Percentiles rank a stretch among this genome's conserved stretches.
Evolutionary conservation across 495 filamentous ascomycete species (phyloP).

Genomic region (Penicillium fimorum): DNA sequence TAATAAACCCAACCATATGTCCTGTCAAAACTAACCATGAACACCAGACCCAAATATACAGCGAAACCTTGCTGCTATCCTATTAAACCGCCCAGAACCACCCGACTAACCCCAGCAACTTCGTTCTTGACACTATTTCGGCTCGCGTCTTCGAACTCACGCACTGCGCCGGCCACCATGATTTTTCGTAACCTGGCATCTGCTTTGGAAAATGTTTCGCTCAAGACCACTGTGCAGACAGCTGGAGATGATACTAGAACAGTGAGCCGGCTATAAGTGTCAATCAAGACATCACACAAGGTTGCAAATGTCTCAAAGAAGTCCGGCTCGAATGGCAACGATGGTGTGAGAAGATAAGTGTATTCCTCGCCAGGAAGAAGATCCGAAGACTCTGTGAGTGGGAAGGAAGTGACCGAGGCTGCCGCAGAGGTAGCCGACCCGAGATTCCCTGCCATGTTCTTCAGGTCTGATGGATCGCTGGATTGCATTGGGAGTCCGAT

Average conservation of each 20-base stretch:
- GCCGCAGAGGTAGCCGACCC: conserved; percentile 40
- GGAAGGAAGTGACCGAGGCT: conserved; percentile 44
- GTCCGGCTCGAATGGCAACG: conserved; percentile 95
- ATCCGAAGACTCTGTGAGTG: conserved; percentile 52
- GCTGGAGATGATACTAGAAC: conserved; percentile 65
- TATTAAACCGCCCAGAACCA: conserved; percentile 86
- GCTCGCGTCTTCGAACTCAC: conserved; percentile 90
- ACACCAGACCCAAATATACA: conserved; percentile 1
- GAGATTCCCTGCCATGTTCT: conserved; percentile 41
- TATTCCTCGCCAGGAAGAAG: conserved; percentile 75
- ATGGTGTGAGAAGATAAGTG: conserved; percentile 80
- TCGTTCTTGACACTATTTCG: conserved; percentile 72
- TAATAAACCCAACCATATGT: conserved; percentile 11
- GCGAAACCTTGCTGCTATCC: conserved; percentile 40
- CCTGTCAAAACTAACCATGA: neutral
- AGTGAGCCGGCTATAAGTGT: conserved; percentile 80
- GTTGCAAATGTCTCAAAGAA: conserved; percentile 98
- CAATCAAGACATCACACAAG: conserved; percentile 91
- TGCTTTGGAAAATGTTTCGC: conserved; percentile 84
- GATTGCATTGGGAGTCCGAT: conserved; percentile 61
- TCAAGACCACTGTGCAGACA: conserved; percentile 60
- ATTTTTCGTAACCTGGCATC: conserved; percentile 83
- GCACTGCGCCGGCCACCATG: conserved; percentile 76
- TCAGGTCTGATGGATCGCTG: conserved; percentile 51
- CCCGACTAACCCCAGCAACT: conserved; percentile 76